Conservation (phyloP, 441 rosid genomes). For the Corymbia citriodora region DNA sequence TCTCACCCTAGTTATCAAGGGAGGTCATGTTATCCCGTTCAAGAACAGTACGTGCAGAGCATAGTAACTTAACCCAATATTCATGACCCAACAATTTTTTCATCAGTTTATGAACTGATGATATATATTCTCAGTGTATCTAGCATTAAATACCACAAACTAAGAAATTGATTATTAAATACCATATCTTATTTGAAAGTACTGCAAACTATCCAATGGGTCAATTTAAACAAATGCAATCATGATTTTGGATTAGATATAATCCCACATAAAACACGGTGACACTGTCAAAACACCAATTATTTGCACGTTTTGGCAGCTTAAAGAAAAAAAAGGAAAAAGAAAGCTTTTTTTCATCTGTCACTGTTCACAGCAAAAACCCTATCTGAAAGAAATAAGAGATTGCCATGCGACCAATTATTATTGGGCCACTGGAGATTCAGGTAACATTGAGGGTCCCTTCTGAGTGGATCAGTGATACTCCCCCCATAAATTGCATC, state of each 20-base stretch:
- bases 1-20: background rate
- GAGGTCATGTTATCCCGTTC: background rate
- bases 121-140: background rate
- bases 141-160: background rate
- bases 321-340: background rate
- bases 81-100: background rate
- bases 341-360: background rate
- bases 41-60: background rate
- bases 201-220: background rate
- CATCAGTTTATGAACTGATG: background rate
- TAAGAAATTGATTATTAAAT: background rate
- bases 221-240: background rate
- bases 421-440: background rate
- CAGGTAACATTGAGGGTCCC: background rate
- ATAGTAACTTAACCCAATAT: background rate
- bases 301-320: background rate
- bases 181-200: background rate
- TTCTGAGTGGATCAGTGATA: background rate
- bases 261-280: background rate
- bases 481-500: background rate
- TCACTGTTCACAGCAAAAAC: background rate
- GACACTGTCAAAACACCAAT: background rate
- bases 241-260: background rate
- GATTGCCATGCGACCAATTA: background rate
- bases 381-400: background rate